phyloP scores from a whole-genome alignment of 352 stramenopile genomes.

The Bremia lactucae region DNA sequence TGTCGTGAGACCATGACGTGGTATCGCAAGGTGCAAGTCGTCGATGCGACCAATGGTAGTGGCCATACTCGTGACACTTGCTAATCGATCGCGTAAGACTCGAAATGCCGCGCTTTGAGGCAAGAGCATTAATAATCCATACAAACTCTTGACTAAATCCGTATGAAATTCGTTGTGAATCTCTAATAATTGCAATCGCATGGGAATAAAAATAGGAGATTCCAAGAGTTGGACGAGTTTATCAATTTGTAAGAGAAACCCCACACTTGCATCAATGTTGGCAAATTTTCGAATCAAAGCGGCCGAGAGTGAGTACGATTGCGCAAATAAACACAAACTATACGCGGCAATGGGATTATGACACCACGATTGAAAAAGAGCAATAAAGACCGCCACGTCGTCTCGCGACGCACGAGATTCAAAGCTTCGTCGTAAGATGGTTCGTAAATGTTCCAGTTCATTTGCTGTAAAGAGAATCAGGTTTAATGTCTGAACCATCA shows the following conservation, averaged over 20 bases:
- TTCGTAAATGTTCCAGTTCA: conserved; percentile 88
- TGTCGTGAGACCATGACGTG: no score
- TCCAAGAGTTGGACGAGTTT: conserved; percentile 99
- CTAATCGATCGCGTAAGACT: conserved; percentile 71
- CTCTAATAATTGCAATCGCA: conserved; percentile 96
- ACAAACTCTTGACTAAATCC: conserved; percentile 94
- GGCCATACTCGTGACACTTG: conserved; percentile 82
- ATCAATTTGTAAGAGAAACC: conserved; percentile 99
- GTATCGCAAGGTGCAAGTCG: no score
- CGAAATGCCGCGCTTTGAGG: conserved; percentile 87
- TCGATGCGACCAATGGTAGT: conserved; percentile 72
- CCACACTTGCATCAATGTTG: conserved; percentile 94
- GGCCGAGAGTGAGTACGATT: conserved; percentile 96
- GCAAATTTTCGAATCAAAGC: conserved; percentile 94
- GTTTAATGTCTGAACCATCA: conserved; percentile 99
- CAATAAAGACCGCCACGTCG: conserved; percentile 74
- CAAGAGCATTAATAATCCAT: conserved; percentile 95
- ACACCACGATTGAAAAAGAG: conserved; percentile 90
- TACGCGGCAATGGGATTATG: conserved; percentile 96
- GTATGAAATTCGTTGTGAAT: conserved; percentile 91
- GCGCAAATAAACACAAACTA: conserved; percentile 95
- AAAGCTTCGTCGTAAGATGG: conserved; percentile 74
- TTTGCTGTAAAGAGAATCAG: conserved; percentile 97
- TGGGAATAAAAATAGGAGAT: conserved; percentile 97
- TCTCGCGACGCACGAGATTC: conserved; percentile 53